Base-by-base conservation (phyloP, 2,329 filamentous ascomycete genomes). In the Cylindrodendrum hubeiense region DNA sequence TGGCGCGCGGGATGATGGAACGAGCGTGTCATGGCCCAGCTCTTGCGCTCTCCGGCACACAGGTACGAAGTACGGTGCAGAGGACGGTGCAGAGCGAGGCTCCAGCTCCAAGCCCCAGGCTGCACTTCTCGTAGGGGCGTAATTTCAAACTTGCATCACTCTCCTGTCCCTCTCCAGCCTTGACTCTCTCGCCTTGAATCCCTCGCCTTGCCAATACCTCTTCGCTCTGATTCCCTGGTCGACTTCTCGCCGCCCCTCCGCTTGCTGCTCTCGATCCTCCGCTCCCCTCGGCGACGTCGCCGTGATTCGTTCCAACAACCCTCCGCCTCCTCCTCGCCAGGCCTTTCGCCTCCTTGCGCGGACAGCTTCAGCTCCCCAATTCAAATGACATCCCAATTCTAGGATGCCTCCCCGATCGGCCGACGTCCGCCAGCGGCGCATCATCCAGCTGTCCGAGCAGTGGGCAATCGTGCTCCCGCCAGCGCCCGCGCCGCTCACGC, bases 371-470 rank as follows among this genome's bases (percentile, higher is more conserved):
- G 26, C 28, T n/a, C 34, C 6, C 22, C 37, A 17, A 39, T 44
- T 26, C 71, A 68, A 55, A 72, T 71, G 69, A 56, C 47, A 59
- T 3, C 43, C 62, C 28, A 53, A 57, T 22, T 19, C 33, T 71
- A 57, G 50, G 24, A 80, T 80, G 79, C 68, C 77, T 56, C 68
- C 74, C 49, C 67, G 74, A 43, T 76, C 72, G 58, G 69, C 75
- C 64, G 72, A 80, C 67, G 79, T 78, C 59, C 83, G 84, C 66
- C 80, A 82, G 63, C 75, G 79, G 70, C 84, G 86, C 63, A 84
- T 89, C 46, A 76, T 82, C 41, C 80, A 83, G 68, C 79, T 89
- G 21, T 84, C 85, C 4, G 77, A 82, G 46, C 81, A 86, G 79
- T 87, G 84, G 82, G 81, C 82, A 51, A 78, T 89, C 67, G 74